Conservation (phyloP, 177 flowering plant species). For the Vitis hybrid region DNA sequence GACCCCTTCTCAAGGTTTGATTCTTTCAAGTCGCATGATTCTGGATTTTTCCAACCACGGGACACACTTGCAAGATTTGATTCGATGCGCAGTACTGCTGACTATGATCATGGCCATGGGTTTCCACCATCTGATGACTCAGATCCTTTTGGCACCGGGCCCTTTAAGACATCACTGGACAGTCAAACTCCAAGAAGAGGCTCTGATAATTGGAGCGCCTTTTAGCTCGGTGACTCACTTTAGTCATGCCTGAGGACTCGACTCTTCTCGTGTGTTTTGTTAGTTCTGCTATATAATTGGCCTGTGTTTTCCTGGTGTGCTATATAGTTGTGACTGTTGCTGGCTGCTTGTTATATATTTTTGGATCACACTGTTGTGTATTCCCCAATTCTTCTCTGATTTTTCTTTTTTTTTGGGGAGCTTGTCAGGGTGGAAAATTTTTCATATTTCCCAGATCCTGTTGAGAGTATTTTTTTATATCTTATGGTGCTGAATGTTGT, state of each 20-base stretch:
- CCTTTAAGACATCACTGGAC: slow-evolving; percentile 53
- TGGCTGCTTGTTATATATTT: slow-evolving; percentile 20
- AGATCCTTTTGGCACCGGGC: slow-evolving; percentile 63
- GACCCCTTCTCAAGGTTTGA: slow-evolving; percentile 63
- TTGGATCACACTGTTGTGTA: slow-evolving; percentile 15
- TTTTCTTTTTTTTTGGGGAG: background rate
- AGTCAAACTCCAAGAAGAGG: slow-evolving; percentile 50
- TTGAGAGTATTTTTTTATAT: slow-evolving; percentile 1
- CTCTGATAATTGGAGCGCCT: slow-evolving; percentile 68
- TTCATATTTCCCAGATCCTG: background rate
- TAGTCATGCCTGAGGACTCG: background rate
- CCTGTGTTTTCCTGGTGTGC: slow-evolving; percentile 15
- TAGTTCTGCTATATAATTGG: background rate
- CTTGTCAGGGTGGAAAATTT: slow-evolving; percentile 10
- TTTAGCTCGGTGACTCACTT: slow-evolving; percentile 25
- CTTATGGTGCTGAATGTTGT: background rate
- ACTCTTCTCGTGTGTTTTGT: background rate
- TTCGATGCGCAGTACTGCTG: slow-evolving; percentile 37
- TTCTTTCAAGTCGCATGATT: slow-evolving; percentile 38
- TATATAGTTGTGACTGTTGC: slow-evolving; percentile 7
- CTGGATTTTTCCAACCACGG: slow-evolving; percentile 31
- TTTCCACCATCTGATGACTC: slow-evolving; percentile 59
- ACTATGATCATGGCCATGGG: slow-evolving; percentile 34
- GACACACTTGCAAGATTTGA: slow-evolving; percentile 42
- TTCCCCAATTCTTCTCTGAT: slow-evolving; percentile 11